Evolutionary conservation across 208 protist genomes (phyloP).

Genomic region (Balamuthia mandrillaris): DNA sequence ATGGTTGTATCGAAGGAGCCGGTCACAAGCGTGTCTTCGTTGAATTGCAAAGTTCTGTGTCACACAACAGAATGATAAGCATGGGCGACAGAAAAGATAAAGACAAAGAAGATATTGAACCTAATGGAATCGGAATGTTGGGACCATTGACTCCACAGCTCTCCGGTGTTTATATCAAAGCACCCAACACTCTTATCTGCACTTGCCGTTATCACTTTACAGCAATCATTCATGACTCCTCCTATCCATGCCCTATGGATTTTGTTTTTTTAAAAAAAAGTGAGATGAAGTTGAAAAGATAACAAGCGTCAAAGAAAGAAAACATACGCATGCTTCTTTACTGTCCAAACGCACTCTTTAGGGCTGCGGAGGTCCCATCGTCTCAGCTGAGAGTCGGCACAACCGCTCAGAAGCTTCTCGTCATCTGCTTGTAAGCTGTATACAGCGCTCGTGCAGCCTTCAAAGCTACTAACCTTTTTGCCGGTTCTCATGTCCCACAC

Average conservation of each 20-base stretch:
- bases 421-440: slow-evolving; percentile 2
- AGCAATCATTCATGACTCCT: slow-evolving; percentile 4
- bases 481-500: slow-evolving; percentile 13
- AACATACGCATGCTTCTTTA: no score
- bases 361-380: slow-evolving; percentile 9
- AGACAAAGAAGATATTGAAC: not conserved
- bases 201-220: not conserved
- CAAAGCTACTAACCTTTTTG: not conserved
- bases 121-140: slow-evolving; percentile 4
- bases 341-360: no score
- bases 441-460: not conserved
- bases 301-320: no score
- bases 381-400: not conserved
- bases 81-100: not conserved
- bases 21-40: not conserved
- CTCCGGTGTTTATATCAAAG: not conserved
- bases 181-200: not conserved
- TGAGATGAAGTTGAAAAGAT: no score
- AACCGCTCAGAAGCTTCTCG: slow-evolving; percentile 7
- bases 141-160: not conserved
- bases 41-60: not conserved
- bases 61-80: no score
- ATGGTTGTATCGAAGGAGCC: slow-evolving; percentile 8
- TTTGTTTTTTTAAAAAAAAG: not conserved
- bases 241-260: not conserved